Base-by-base conservation (phyloP, 2,329 filamentous ascomycete genomes). In the Fusarium palustre region DNA sequence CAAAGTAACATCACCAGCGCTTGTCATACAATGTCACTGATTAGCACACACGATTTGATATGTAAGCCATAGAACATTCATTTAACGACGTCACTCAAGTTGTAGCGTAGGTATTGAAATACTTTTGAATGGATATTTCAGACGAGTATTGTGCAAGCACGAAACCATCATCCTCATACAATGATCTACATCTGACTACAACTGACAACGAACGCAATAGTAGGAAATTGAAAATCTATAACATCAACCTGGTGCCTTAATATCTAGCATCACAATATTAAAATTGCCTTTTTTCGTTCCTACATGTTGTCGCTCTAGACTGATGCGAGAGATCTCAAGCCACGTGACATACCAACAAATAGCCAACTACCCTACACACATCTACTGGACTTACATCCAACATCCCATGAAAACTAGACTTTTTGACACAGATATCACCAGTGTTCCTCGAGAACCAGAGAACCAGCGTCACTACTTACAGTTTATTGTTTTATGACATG, bases 51-150 rank as follows among this genome's bases (percentile, higher is more conserved):
- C 22, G 7, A 24, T n/a, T 18, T 15, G 7, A 7, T 6, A 43
- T n/a, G 9, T 13, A 7, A 20, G 6, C 15, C 2, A 31, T 2
- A 3, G 0, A 22, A 20, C 13, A 3, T 15, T 10, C 12, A 31
- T 22, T 10, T 10, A 8, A 11, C 4, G 13, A 15, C 5, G 11
- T n/a, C 4, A 31, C 12, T 46, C 7, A 15, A 15, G 5, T 22
- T 13, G n/a, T 31, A 6, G 28, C 2, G 15, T 43, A n/a, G n/a
- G n/a, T n/a, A 18, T 25, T 18, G 16, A 18, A 10, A 13, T 8
- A 18, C 15, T 43, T 6, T 25, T 18, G 7, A 18, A 25, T 7
- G 9, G 10, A 42, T 20, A 20, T 7, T 18, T 24, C 8, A 13
- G 16, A 18, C 8, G 25, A 25, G 25, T 8, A 16, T 10, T 42